Percentiles rank a stretch among this genome's conserved stretches.
phyloP scores from a whole-genome alignment of 345 rosid genomes.

The Raphanus raphanistrum region DNA sequence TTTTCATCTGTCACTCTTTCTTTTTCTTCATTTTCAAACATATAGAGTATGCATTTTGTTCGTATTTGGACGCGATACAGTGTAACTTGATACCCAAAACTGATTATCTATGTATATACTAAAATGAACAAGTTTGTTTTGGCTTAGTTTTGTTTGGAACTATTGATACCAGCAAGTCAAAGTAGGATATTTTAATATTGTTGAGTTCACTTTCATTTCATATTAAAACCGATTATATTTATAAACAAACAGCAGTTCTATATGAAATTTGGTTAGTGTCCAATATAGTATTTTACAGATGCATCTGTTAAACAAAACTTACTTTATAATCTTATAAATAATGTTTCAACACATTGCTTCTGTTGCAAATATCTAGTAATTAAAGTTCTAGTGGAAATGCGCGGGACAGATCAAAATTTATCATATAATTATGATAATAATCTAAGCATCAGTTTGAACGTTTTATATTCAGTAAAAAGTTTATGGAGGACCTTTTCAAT shows the following conservation, averaged over 20 bases:
- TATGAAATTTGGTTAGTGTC: background rate
- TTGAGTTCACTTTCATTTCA: constrained; percentile 3
- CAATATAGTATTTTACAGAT: background rate
- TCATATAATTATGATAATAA: constrained; percentile 15
- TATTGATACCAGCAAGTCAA: constrained; percentile 7
- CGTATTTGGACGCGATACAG: background rate
- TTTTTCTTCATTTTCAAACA: constrained; percentile 31
- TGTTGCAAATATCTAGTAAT: constrained; percentile 20
- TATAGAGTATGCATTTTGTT: background rate
- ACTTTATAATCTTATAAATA: background rate
- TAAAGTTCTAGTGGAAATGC: constrained; percentile 25
- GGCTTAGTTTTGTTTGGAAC: constrained; percentile 3
- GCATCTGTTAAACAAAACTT: background rate
- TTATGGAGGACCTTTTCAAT: background rate
- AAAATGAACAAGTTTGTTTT: background rate
- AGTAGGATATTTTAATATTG: background rate
- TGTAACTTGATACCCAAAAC: background rate
- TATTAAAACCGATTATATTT: background rate
- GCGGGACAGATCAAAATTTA: constrained; percentile 8
- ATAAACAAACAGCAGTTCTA: background rate
- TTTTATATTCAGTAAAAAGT: constrained; percentile 11
- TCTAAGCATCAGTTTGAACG: constrained; percentile 26
- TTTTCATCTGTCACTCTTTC: constrained; percentile 63
- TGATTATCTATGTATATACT: background rate
- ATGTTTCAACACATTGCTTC: constrained; percentile 8